Conservation (phyloP, 1,139 yeast species). For the Nakaseomyces delphensis region DNA sequence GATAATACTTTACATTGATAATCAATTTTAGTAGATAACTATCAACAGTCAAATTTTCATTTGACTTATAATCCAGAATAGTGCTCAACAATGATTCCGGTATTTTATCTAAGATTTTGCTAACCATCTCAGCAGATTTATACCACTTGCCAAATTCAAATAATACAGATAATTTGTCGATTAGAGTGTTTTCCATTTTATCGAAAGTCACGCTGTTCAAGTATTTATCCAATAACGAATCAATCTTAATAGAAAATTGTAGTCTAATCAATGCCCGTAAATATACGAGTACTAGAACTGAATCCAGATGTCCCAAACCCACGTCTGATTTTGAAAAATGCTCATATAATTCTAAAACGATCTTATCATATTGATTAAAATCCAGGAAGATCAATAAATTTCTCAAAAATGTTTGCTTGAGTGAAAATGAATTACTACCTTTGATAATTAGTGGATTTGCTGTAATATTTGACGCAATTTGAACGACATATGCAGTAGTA, state of each 20-base stretch:
- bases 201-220: neutral
- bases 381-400: neutral
- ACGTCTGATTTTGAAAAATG: neutral
- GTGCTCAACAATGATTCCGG: neutral
- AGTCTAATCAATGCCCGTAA: neutral
- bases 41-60: neutral
- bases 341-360: neutral
- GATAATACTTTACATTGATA: conserved; percentile 21
- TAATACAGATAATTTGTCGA: neutral
- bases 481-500: conserved; percentile 7
- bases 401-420: neutral
- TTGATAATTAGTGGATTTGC: neutral
- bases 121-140: neutral
- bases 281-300: neutral
- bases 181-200: neutral
- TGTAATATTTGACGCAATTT: neutral
- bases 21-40: conserved; percentile 21
- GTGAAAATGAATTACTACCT: too few relatives aligned
- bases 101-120: neutral
- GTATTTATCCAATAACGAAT: neutral
- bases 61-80: neutral
- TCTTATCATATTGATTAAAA: neutral
- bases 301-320: neutral
- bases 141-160: neutral
- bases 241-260: neutral